Evolutionary conservation across 2,329 filamentous ascomycete species (phyloP).

Genomic region (Leptographium lundbergii): DNA sequence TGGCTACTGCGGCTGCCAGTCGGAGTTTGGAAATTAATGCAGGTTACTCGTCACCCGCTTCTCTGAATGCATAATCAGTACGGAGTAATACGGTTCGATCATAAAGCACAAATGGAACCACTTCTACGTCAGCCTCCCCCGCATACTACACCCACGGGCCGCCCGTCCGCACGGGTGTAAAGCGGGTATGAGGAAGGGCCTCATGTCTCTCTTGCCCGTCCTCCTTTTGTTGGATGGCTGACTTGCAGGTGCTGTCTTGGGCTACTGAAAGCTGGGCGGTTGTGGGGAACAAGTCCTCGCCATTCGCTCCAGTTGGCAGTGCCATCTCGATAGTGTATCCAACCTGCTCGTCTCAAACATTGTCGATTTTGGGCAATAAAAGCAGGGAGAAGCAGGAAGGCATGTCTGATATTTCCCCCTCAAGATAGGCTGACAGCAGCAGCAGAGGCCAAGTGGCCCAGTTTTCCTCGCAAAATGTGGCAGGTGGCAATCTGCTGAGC

Average conservation of each 20-base stretch:
- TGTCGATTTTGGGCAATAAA: neutral
- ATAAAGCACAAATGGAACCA: neutral
- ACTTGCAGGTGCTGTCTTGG: neutral
- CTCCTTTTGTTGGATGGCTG: neutral
- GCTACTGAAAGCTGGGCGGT: neutral
- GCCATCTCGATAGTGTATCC: neutral
- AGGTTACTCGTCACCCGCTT: neutral
- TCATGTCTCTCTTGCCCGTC: neutral
- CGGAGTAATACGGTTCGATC: neutral
- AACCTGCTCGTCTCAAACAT: neutral
- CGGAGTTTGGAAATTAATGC: neutral
- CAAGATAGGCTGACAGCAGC: neutral
- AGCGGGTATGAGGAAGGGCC: neutral
- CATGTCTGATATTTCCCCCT: neutral
- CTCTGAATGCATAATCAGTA: neutral
- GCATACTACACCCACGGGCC: neutral
- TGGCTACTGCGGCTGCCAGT: neutral
- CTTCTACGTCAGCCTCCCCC: neutral
- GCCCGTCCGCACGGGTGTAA: neutral
- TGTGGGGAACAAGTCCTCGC: neutral
- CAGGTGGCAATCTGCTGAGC: neutral
- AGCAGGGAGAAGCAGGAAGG: neutral
- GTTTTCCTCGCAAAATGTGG: neutral
- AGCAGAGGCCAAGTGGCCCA: neutral
- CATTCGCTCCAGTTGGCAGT: neutral